Base-by-base conservation (phyloP, 345 rosid genomes). In the Syzygium aromaticum region DNA sequence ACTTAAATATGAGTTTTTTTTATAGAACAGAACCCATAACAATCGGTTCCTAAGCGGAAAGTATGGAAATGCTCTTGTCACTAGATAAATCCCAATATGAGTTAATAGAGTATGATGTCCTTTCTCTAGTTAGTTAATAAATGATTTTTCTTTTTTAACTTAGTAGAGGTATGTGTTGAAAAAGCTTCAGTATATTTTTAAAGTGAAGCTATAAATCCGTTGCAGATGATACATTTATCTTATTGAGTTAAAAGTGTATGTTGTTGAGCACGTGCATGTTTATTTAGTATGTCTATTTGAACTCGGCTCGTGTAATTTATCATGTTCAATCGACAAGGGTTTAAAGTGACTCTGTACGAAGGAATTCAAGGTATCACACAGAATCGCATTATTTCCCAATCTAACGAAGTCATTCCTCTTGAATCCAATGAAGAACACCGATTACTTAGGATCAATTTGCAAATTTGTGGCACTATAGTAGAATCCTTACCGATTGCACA, bases 61-160 rank as follows among this genome's bases (percentile, higher is more conserved):
- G 33, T 28, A 63, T 1, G 38, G 16, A 63, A 28, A 63, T 7
- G 33, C 77, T 63, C 2, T n/a, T 6, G 14, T 57, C 28, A 57
- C 63, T 3, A 57, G 28, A 57, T 57, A 57, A 23, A 63, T 28
- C 77, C 17, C 1, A 7, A 28, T 38, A 28, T 8, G 21, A 63
- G 38, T 3, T 56, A 9, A 9, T 0, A 0, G 14, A 13, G 63
- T 2, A 10, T 23, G n/a, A 12, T 56, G 13, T 9, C 61, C n/a
- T 57, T 56, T 57, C n/a, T 57, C n/a, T 57, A 0, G 11, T 23
- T 57, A 23, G 9, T n/a, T 57, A 57, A 57, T 57, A 57, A 57
- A 10, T 57, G n/a, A 57, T 57, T 57, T 57, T 57, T 4, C 46
- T 43, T 43, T 57, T 57, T 56, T 56, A 23, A 23, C 28, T 57